Percentiles rank a stretch among this genome's conserved stretches.
These are phyloP conservation scores for Closterium sp. DNA, from an alignment of 139 green algal genomes.

Conservation along the genomic window DNA sequence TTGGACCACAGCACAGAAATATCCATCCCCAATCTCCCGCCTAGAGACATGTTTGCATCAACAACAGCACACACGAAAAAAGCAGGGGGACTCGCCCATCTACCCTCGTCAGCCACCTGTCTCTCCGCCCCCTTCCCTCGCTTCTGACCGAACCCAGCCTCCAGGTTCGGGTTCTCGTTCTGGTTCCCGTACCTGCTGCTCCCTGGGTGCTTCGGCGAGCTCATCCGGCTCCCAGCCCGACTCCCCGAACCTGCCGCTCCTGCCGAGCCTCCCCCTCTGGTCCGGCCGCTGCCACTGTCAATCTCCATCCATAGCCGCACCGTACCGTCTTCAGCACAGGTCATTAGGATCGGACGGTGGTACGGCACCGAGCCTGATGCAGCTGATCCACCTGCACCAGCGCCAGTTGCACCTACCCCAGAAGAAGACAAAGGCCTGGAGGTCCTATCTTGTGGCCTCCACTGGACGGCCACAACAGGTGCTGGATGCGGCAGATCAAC, in stretches of 20 bases:
- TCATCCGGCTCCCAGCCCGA: background rate
- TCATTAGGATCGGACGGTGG: slow-evolving; percentile 5
- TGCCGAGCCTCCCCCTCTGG: background rate
- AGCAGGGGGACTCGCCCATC: background rate
- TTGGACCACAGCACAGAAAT: slow-evolving; percentile 5
- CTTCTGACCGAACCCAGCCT: background rate
- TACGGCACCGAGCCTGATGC: background rate
- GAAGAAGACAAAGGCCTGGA: background rate
- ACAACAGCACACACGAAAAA: slow-evolving; percentile 18
- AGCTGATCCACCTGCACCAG: background rate
- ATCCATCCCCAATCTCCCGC: background rate
- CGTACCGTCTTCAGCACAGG: slow-evolving; percentile 9
- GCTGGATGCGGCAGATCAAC: slow-evolving; percentile 15
- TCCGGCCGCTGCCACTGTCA: background rate
- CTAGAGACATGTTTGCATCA: background rate
- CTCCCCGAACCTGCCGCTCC: slow-evolving; percentile 4
- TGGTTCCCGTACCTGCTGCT: background rate
- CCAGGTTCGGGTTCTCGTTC: background rate
- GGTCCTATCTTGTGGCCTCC: background rate
- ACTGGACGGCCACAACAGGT: slow-evolving; percentile 5
- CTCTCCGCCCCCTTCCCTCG: background rate
- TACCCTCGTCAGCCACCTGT: background rate
- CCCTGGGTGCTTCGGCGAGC: background rate
- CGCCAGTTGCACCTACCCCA: background rate
- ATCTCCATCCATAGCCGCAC: slow-evolving; percentile 27